A percentile compares a stretch with the other conserved stretches of the same genome.
phyloP scores from a whole-genome alignment of 116 monocot genomes.

The Phalaenopsis hybrid region DNA sequence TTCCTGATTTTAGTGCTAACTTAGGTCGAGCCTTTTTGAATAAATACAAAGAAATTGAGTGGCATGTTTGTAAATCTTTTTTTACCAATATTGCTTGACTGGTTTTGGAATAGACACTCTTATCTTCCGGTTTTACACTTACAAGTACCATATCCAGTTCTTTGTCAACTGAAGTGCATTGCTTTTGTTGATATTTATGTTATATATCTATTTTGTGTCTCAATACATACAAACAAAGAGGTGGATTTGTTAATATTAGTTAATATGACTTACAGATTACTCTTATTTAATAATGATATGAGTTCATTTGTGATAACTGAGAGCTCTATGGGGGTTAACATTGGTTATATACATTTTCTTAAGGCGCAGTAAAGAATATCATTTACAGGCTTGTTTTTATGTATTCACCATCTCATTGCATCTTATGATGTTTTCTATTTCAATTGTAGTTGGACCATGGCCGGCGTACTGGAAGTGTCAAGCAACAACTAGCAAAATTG shows the following conservation, averaged over 20 bases:
- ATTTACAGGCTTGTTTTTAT: not conserved
- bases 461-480: constrained; percentile 57
- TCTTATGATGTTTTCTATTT: not conserved
- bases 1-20: no score
- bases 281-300: not conserved
- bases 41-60: no score
- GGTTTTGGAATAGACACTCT: not conserved
- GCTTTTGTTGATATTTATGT: not conserved
- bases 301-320: not conserved
- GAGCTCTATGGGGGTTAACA: not conserved
- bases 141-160: not conserved
- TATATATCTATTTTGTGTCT: not conserved
- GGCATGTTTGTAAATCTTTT: no score
- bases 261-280: not conserved
- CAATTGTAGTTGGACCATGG: constrained; percentile 20
- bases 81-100: not conserved
- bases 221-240: not conserved
- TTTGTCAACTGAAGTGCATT: not conserved
- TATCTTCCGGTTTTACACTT: not conserved
- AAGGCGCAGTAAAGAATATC: not conserved
- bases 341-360: not conserved
- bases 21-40: no score
- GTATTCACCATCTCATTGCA: not conserved
- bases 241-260: not conserved
- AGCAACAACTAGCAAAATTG: constrained; percentile 67